Evolutionary conservation across 768 basidiomycete species (phyloP), one percentile per base, ranked within the genome.

Genomic region (Fibroporia radiculosa): DNA sequence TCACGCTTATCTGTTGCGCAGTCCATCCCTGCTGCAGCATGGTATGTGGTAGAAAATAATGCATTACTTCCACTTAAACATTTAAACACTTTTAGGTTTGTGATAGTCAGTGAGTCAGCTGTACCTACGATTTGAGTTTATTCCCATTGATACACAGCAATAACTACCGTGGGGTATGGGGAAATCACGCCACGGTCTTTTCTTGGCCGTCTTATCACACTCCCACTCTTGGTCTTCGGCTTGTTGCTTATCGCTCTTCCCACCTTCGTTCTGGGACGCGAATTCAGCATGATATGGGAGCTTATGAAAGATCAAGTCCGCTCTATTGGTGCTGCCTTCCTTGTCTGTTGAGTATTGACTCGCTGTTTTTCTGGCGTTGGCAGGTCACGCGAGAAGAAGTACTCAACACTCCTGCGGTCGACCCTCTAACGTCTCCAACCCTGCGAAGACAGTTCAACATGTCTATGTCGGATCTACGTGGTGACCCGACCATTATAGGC

Each of bases 261-360:
- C 6, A 85, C 81, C 56, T 95, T 96, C 57, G 92, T 96, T 1
- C 77, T 96, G 12, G 92, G 92, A 0, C 68, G 91, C 28, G 91
- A 96, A 59, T 96, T 96, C 60, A 89, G 88, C 48, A 67, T 82
- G 11, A 87, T 93, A 1, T 96, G 91, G 85, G 89, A 93, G 46
- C 73, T 72, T 24, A 90, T 93, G 87, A 72, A 71, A 0, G 62
- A 71, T 39, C 65, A 70, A 35, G 75, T 72, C 33, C n/a, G 70
- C 48, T 32, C 31, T 47, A n/a, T 28, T 34, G 8, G 2, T 33
- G 19, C 13, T 3, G 6, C 25, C 23, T 4, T n/a, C 27, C 23
- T 7, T 3, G 6, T 20, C 35, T n/a, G 12, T 6, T 43, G 20
- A 3, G 13, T 20, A 12, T 11, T 7, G 19, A 31, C 40, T 42